Conservation (phyloP, 805 yeast genomes). For the Lipomyces yamanashiensis region DNA sequence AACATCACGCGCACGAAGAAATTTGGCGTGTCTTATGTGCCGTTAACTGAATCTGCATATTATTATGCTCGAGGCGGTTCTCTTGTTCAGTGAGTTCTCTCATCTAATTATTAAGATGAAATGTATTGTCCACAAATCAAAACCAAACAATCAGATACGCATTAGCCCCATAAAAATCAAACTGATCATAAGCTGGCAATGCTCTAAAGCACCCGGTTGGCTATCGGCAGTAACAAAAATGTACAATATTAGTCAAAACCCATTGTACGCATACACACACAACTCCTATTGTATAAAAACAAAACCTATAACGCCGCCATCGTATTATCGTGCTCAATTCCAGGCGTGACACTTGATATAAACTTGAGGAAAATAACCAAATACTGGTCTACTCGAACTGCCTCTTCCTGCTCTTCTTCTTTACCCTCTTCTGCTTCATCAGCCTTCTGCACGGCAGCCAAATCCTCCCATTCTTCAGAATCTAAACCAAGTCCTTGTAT, state of each 20-base stretch:
- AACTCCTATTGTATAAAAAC: neutral
- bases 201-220: neutral
- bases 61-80: slow-evolving; percentile 18
- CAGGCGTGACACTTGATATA: slow-evolving; percentile 96
- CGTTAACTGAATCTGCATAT: slow-evolving; percentile 21
- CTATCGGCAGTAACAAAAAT: neutral
- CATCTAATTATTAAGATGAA: neutral
- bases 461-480: slow-evolving; percentile 42
- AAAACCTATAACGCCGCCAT: slow-evolving; percentile 73
- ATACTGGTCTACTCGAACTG: slow-evolving; percentile 88
- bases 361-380: slow-evolving; percentile 87
- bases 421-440: slow-evolving; percentile 37
- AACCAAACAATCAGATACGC: neutral
- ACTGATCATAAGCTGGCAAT: too few species aligned
- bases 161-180: neutral
- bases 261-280: neutral
- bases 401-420: slow-evolving; percentile 64
- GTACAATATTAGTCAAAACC: neutral
- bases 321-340: slow-evolving; percentile 97
- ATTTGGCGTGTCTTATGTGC: slow-evolving; percentile 33
- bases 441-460: slow-evolving; percentile 32
- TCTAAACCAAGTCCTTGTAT: slow-evolving; percentile 45
- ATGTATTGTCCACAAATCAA: neutral
- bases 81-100: slow-evolving; percentile 6
- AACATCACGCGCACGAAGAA: slow-evolving; percentile 16